Evolutionary conservation across 768 basidiomycete species (phyloP), one percentile per base, ranked within the genome.

Genomic region (Mycena floridula): DNA sequence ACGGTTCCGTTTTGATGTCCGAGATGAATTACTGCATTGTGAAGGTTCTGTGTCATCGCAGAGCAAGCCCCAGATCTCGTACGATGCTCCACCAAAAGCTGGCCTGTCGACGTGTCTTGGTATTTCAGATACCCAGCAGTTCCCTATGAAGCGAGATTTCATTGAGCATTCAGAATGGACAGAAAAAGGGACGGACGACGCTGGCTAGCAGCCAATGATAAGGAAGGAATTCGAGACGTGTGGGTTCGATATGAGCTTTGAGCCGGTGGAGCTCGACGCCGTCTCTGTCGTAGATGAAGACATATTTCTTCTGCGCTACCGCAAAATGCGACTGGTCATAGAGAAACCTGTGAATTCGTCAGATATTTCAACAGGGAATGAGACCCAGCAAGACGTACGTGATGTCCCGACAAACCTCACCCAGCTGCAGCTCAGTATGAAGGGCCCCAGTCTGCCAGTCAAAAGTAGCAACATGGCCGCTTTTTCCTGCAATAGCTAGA

Each of bases 1-100:
- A 97, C 87, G 21, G 82, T 84, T 12, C 95, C 95, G 55, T 97
- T 97, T 56, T 89, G 82, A 57, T 98, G 95, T 0, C 96, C 96
- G 8, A 96, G 79, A 49, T 96, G 82, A 44, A 97, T 85, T 49
- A 98, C 90, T 11, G 92, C 96, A 61, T 86, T 94, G 66, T 97
- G 93, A 13, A 70, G 61, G 59, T 96, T 97, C 70, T 97, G 93
- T 0, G 89, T 70, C 82, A 99, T 89, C 28, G 87, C 77, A 25
- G 68, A 74, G 54, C 88, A 91, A 7, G 85, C 76, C 3, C 96
- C 94, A 21, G 95, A 75, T 57, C 89, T 91, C 7, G 93, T 95
- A 18, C 90, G 82, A 61, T 95, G 90, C 59, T 90, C 84, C 27
- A 81, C 79, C 25, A 98, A 70, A 28, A 96, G 72, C 44, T 81